Evolutionary conservation across 2,329 filamentous ascomycete genomes (phyloP).

Genomic region (Phialophora expanda): DNA sequence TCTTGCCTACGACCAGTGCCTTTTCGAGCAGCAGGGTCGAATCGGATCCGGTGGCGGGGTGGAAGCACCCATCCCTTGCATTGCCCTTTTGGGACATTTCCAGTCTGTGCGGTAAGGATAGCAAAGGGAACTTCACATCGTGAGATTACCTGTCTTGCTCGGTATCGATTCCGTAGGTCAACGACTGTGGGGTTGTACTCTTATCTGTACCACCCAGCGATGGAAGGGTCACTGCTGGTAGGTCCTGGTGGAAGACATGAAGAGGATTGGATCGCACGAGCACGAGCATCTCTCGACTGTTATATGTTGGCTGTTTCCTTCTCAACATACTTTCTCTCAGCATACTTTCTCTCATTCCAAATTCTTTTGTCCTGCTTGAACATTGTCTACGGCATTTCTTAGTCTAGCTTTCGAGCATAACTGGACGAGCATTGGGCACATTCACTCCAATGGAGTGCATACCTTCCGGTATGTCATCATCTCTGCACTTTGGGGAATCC

Average conservation of each 20-base stretch:
- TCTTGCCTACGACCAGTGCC: slow-evolving; percentile 11
- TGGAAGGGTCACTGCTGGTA: slow-evolving; percentile 25
- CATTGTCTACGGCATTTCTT: slow-evolving; percentile 24
- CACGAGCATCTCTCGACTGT: slow-evolving; percentile 25
- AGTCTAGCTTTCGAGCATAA: slow-evolving; percentile 23
- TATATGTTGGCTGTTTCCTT: slow-evolving; percentile 26
- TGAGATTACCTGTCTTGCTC: slow-evolving; percentile 38
- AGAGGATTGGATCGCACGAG: slow-evolving; percentile 30
- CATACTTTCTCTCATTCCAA: slow-evolving; percentile 34
- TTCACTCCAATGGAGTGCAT: slow-evolving; percentile 25
- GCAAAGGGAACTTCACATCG: slow-evolving; percentile 16
- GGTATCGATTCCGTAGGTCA: slow-evolving; percentile 28
- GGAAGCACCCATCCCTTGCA: slow-evolving; percentile 30
- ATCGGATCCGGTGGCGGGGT: not conserved
- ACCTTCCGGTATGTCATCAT: slow-evolving; percentile 24
- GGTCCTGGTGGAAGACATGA: slow-evolving; percentile 8
- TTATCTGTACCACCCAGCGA: slow-evolving; percentile 17
- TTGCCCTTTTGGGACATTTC: slow-evolving; percentile 19
- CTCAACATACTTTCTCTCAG: slow-evolving; percentile 27
- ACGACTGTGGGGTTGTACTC: slow-evolving; percentile 22
- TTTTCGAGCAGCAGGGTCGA: slow-evolving; percentile 8
- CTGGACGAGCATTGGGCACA: slow-evolving; percentile 28
- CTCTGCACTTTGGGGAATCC: slow-evolving; percentile 17
- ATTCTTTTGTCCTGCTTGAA: slow-evolving; percentile 26
- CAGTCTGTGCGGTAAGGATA: slow-evolving; percentile 35